Evolutionary conservation across 768 basidiomycete species (phyloP), one percentile per base, ranked within the genome.

Genomic region (Floccularia luteovirens): DNA sequence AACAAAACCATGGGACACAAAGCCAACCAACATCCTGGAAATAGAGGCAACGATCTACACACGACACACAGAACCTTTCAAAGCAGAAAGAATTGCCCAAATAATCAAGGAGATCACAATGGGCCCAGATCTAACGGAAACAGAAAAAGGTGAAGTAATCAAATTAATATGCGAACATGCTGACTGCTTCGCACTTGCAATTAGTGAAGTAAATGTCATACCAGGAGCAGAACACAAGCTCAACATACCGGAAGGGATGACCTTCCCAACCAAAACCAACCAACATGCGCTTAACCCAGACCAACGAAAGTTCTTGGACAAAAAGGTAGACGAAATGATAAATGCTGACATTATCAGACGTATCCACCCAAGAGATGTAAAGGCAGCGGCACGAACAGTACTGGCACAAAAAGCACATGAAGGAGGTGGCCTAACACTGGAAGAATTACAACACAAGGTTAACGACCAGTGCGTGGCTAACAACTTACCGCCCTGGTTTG

Each of bases 351-450:
- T 69, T 2, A 53, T 66, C 10, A 43, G 24, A 5, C 48, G 27
- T 1, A 53, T 57, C 8, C 28, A 48, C 2, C 52, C 58, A 2
- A 34, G 44, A 3, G 44, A 59, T 0, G 61, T 66, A n/a, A 60
- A 63, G 34, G 59, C 57, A 19, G 49, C 60, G 0, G 43, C 51
- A 1, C 52, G 53, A 0, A 62, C 54, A 0, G 60, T 50, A 1
- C 44, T 70, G 0, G 59, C 58, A 0, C 47, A 58, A 38, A 67
- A 69, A 31, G 57, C 44, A 4, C 57, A 60, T 19, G 47, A 55
- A 3, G 42, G 44, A 0, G 47, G 43, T 0, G 58, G 62, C 0
- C 34, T 64, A 1, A 46, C 50, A 0, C 27, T 56, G 1, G 56
- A 59, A 2, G 62, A 65, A 23, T 51, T 67, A 0, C 44, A 52